Evolutionary conservation across 805 yeast genomes (phyloP).

Genomic region (Spathaspora boniae): DNA sequence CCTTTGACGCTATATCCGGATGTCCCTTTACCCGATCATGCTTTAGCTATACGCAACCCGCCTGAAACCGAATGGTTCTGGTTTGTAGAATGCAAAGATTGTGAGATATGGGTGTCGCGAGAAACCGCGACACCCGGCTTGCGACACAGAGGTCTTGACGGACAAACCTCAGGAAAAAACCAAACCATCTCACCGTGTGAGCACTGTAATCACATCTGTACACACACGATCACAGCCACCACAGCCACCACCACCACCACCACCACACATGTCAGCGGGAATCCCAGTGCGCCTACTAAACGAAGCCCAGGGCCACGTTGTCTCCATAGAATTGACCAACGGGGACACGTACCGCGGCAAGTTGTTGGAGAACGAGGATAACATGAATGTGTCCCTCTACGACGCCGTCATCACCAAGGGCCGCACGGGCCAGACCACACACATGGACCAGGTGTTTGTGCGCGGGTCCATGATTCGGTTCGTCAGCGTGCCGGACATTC

Average conservation of each 20-base stretch:
- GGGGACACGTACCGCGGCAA: constrained; percentile 91
- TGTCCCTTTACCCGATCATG: too few species aligned
- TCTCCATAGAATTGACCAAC: constrained; percentile 75
- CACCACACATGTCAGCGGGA: constrained; percentile 54
- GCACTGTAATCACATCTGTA: too few species aligned
- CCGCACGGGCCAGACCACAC: constrained; percentile 66
- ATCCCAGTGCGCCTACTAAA: constrained; percentile 82
- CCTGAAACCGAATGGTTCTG: too few species aligned
- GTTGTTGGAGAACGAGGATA: constrained; percentile 82
- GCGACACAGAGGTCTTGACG: too few species aligned
- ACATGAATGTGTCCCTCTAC: constrained; percentile 84
- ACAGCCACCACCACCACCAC: not conserved
- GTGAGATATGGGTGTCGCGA: too few species aligned
- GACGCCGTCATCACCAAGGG: constrained; percentile 76
- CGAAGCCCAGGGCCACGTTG: constrained; percentile 86
- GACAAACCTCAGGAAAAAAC: not conserved
- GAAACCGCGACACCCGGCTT: constrained; percentile 2
- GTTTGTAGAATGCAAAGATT: too few species aligned
- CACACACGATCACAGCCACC: not conserved
- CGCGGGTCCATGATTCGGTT: constrained; percentile 89
- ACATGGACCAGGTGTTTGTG: constrained; percentile 80
- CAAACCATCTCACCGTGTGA: not conserved
- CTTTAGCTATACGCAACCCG: too few species aligned
- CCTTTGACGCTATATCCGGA: too few species aligned
- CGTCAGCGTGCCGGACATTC: constrained; percentile 83